Percentiles rank a stretch among this genome's conserved stretches.
Evolutionary conservation across 495 filamentous ascomycete species (phyloP).

Genomic region (Podospora tetraspora): DNA sequence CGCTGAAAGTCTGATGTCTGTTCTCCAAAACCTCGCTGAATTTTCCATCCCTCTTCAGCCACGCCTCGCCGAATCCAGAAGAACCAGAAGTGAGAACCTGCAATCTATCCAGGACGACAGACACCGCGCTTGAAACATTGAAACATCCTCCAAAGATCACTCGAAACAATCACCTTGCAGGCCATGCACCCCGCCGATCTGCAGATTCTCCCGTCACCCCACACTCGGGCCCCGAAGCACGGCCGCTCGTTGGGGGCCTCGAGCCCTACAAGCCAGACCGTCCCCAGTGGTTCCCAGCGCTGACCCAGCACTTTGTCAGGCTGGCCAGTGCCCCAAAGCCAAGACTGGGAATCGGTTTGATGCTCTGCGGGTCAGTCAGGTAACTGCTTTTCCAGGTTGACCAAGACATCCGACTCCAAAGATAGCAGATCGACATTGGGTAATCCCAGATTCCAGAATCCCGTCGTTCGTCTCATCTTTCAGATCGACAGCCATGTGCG

Average conservation of each 20-base stretch:
- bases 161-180: neutral
- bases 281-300: neutral
- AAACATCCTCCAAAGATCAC: neutral
- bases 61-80: neutral
- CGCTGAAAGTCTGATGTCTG: neutral
- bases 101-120: neutral
- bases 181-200: constrained; percentile 3
- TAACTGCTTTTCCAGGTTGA: neutral
- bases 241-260: constrained; percentile 8
- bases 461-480: neutral
- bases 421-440: neutral
- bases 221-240: neutral
- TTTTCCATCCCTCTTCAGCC: neutral
- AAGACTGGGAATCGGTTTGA: neutral
- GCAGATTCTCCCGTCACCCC: constrained; percentile 1
- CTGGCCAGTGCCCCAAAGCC: neutral
- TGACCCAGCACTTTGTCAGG: neutral
- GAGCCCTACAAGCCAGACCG: neutral
- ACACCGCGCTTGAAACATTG: neutral
- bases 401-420: neutral
- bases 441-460: neutral
- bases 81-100: neutral
- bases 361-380: neutral
- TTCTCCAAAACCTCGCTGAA: neutral
- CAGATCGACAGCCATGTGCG: neutral